Evolutionary conservation across 371 early-diverging fungal species (phyloP).

Genomic region (Mortierella sp.): DNA sequence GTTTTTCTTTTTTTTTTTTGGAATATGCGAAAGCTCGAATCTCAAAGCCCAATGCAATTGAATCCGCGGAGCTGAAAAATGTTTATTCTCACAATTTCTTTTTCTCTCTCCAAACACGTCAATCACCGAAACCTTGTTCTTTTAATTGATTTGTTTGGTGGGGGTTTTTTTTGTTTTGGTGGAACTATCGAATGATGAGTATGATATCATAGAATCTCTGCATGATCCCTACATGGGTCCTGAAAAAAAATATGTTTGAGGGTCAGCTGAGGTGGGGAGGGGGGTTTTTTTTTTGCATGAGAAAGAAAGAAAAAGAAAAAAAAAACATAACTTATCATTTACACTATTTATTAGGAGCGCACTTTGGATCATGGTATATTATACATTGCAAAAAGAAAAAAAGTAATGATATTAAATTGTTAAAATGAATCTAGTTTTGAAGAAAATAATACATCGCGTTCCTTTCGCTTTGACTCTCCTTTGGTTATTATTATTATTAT

Average conservation of each 20-base stretch:
- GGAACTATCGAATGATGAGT: no score
- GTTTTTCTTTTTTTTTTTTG: constrained; percentile 11
- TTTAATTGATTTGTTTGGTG: not conserved
- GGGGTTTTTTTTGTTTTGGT: no score
- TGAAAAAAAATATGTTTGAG: no score
- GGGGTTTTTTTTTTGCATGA: no score
- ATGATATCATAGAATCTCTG: no score
- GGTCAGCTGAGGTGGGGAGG: no score
- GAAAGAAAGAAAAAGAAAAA: no score
- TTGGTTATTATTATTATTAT: not conserved
- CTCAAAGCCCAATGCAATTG: not conserved
- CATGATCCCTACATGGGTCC: no score
- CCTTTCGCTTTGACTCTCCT: not conserved
- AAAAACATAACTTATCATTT: no score
- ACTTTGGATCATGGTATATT: not conserved
- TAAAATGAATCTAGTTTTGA: not conserved
- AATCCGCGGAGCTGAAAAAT: constrained; percentile 1
- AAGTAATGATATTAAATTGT: not conserved
- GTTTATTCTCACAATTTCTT: not conserved
- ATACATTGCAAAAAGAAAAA: not conserved
- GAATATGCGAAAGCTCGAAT: not conserved
- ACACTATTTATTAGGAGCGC: no score
- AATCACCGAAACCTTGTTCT: no score
- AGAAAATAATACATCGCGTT: not conserved
- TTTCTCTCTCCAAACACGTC: not conserved